Evolutionary conservation across 2,329 filamentous ascomycete species (phyloP), one percentile per base, ranked within the genome.

Genomic region (Knufia fluminis): DNA sequence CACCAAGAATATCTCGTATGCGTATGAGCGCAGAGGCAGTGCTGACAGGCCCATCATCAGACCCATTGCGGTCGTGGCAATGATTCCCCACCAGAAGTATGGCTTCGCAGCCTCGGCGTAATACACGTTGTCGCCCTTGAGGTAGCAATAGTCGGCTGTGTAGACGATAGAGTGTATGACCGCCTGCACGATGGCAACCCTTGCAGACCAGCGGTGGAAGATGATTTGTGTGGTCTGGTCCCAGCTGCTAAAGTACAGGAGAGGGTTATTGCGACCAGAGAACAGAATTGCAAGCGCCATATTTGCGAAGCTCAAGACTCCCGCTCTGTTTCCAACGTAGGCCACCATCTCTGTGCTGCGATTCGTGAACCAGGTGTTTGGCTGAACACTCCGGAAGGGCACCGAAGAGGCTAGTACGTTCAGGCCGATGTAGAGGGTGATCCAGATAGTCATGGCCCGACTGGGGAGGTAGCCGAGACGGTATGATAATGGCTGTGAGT

Each of bases 1-100:
- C 16, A 63, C 51, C 16, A 68, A 56, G 53, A 69, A 68, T 6
- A 64, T 24, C 52, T 69, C 66, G 49, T 69, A 69, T 16, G 40
- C 46, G 7, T 40, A 31, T 2, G 47, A 42, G 3, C 66, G 61
- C 12, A 71, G 38, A 10, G 49, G 61, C 1, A 66, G 49, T 1
- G 57, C 52, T 3, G 60, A 61, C 3, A 56, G 35, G 14, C 62
- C 52, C 4, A 65, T 38, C 43, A 68, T 54, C 16, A 66, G 49
- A 4, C 51, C 55, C 44, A 57, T 56, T 26, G 54, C 54, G 2
- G 66, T 36, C 3, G 65, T 68, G 1, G 62, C 66, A 17, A 68
- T 62, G 28, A 64, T 60, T 4, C 66, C 67, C 68, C 67, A 71
- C 43, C 47, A 55, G 31, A 26, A 57, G 35, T 57, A 57, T 16